Evolutionary conservation across 345 rosid genomes (phyloP).

Genomic region (Lagerstroemia speciosa): DNA sequence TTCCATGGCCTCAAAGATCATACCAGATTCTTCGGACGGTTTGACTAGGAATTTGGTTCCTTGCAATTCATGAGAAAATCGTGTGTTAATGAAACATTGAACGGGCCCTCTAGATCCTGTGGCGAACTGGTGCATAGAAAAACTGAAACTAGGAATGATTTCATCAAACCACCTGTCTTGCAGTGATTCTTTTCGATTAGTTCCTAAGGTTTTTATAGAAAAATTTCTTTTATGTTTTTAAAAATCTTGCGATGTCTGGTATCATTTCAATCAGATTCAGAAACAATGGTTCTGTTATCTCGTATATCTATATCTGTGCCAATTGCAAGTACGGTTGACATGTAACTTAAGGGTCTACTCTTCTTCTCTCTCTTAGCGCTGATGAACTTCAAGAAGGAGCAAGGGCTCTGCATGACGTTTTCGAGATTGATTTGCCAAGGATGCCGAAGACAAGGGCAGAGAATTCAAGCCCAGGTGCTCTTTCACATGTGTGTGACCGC

Average conservation of each 20-base stretch:
- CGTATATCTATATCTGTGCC: neutral
- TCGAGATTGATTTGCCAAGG: slow-evolving; percentile 58
- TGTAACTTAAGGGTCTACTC: neutral
- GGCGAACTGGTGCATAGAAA: neutral
- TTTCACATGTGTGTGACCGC: slow-evolving; percentile 55
- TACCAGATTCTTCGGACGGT: neutral
- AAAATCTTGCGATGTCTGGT: neutral
- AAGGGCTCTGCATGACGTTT: slow-evolving; percentile 61
- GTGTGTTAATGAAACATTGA: too few species aligned
- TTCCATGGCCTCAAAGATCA: neutral
- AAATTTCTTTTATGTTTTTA: neutral
- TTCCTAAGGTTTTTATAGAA: neutral
- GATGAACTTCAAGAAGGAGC: slow-evolving; percentile 69
- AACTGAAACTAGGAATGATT: neutral
- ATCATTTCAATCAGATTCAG: neutral
- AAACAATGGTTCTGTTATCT: neutral
- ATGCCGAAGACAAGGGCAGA: slow-evolving; percentile 41
- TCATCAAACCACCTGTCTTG: neutral
- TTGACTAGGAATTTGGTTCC: neutral
- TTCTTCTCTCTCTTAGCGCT: slow-evolving; percentile 26
- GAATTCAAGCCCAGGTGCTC: slow-evolving; percentile 24
- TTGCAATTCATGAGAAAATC: neutral
- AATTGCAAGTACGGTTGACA: neutral
- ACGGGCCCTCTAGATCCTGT: neutral
- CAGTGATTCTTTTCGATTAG: neutral